phyloP scores from a whole-genome alignment of 192 early-diverging fungal genomes.

The Coemansia guatemalensis region DNA sequence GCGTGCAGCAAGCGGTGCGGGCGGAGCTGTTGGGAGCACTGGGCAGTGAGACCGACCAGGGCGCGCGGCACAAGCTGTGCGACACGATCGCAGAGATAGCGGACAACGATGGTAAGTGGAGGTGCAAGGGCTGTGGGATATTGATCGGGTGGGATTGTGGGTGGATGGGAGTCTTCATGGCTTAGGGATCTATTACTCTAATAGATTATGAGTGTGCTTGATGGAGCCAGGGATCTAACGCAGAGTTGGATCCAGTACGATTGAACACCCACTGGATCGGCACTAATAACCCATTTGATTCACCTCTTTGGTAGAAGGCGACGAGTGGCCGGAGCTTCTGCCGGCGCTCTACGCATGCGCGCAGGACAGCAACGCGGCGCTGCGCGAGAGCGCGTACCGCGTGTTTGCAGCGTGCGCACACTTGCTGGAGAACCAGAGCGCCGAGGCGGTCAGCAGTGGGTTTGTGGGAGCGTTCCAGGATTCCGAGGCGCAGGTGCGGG shows the following conservation, averaged over 20 bases:
- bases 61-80: slow-evolving; percentile 87
- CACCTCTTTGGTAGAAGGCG: slow-evolving; percentile 10
- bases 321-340: slow-evolving; percentile 77
- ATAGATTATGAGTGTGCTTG: background rate
- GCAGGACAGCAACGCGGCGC: slow-evolving; percentile 69
- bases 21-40: slow-evolving; percentile 77
- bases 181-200: background rate
- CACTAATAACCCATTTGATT: background rate
- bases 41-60: slow-evolving; percentile 66
- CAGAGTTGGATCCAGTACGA: background rate
- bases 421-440: slow-evolving; percentile 72
- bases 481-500: slow-evolving; percentile 64
- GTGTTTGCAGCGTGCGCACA: slow-evolving; percentile 84
- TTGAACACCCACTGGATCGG: background rate
- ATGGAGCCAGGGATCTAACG: background rate
- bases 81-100: slow-evolving; percentile 92
- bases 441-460: slow-evolving; percentile 66
- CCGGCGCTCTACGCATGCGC: slow-evolving; percentile 79
- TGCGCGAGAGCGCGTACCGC: slow-evolving; percentile 87
- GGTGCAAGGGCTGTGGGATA: background rate
- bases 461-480: slow-evolving; percentile 76
- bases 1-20: slow-evolving; percentile 69
- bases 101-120: slow-evolving; percentile 54
- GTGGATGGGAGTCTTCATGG: background rate
- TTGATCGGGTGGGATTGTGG: too few relatives aligned